Evolutionary conservation across 495 filamentous ascomycete genomes (phyloP).

Genomic region (Emericellopsis terricola): DNA sequence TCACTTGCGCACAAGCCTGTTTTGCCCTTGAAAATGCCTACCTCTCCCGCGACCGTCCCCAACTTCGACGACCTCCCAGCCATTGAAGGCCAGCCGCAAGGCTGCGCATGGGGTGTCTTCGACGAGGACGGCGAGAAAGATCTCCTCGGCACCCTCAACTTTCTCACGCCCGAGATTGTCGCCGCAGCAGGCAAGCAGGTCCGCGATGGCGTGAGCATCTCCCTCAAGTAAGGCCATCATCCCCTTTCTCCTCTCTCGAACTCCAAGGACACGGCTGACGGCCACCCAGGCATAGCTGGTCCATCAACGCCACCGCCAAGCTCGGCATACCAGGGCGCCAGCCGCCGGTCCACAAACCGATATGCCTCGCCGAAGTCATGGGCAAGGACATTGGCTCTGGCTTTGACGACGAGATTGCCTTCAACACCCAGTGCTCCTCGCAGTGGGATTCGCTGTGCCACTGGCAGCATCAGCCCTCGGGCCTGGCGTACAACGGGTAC

Average conservation of each 20-base stretch:
- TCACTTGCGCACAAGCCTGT: no score
- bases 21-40: no score
- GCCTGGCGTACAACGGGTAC: constrained; percentile 35
- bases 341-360: constrained; percentile 28
- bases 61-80: constrained; percentile 40
- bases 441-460: constrained; percentile 73
- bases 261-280: background rate
- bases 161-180: constrained; percentile 36
- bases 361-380: constrained; percentile 10
- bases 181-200: constrained; percentile 31
- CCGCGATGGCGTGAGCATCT: constrained; percentile 34
- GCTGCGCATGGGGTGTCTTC: constrained; percentile 48
- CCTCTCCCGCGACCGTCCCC: constrained; percentile 9
- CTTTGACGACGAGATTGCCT: constrained; percentile 37
- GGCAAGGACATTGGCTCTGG: constrained; percentile 7
- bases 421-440: constrained; percentile 60
- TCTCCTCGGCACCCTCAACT: constrained; percentile 37
- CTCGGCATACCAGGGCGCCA: constrained; percentile 33
- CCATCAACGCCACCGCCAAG: constrained; percentile 25
- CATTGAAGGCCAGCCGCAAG: constrained; percentile 41
- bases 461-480: constrained; percentile 27
- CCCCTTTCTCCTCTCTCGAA: background rate
- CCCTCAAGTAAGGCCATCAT: constrained; percentile 39
- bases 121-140: constrained; percentile 44
- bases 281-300: constrained; percentile 15